Percentiles rank a stretch among this genome's conserved stretches.
Evolutionary conservation across 345 rosid genomes (phyloP).

Genomic region (Boechera retrofracta): DNA sequence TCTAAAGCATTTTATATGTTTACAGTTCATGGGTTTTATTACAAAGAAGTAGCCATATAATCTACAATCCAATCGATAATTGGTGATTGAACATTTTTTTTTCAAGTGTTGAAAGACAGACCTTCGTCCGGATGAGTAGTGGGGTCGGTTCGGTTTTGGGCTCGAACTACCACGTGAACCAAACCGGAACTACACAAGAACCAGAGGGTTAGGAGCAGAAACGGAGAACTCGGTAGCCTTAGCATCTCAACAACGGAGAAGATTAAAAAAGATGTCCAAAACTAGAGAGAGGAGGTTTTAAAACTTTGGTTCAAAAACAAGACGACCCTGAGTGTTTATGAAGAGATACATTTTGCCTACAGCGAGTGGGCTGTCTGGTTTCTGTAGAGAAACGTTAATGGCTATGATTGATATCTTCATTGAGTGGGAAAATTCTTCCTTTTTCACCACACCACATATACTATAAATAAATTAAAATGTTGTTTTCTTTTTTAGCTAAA

Average conservation of each 20-base stretch:
- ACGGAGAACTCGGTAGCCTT: not conserved
- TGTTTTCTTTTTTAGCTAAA: too few species aligned
- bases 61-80: too few species aligned
- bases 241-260: not conserved
- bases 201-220: not conserved
- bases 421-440: too few species aligned
- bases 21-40: too few species aligned
- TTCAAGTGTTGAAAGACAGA: not conserved
- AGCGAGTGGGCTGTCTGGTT: too few species aligned
- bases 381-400: too few species aligned
- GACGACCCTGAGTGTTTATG: not conserved
- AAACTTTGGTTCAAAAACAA: not conserved
- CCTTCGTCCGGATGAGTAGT: slow-evolving; percentile 7
- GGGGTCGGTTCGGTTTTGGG: not conserved
- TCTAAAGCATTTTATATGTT: too few species aligned
- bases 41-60: too few species aligned
- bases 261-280: not conserved
- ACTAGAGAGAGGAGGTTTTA: not conserved
- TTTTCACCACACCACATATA: too few species aligned
- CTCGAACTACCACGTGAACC: not conserved
- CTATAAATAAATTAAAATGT: too few species aligned
- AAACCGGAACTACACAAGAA: not conserved
- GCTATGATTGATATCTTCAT: too few species aligned
- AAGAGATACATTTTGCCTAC: too few species aligned
- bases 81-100: not conserved